phyloP scores from a whole-genome alignment of 371 early-diverging fungal genomes.

The Rhizopus delemar region DNA sequence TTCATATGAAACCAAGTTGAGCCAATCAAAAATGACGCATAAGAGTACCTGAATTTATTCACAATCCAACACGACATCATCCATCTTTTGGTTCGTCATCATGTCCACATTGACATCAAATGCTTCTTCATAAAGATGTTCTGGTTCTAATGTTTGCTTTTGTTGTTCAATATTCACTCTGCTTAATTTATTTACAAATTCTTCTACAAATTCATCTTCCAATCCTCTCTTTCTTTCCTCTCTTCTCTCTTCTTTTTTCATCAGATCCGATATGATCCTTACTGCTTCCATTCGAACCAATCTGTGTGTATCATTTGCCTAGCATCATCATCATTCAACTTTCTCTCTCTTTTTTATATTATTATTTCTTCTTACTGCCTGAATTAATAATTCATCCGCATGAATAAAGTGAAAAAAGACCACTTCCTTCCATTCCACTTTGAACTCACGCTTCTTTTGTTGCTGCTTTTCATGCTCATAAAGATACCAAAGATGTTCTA shows the following conservation, averaged over 20 bases:
- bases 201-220: slow-evolving; percentile 10
- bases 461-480: slow-evolving; percentile 34
- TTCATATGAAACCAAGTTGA: background rate
- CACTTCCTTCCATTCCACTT: slow-evolving; percentile 9
- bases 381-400: slow-evolving; percentile 51
- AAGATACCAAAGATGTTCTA: slow-evolving; percentile 54
- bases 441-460: slow-evolving; percentile 27
- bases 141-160: slow-evolving; percentile 33
- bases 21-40: background rate
- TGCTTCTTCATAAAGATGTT: slow-evolving; percentile 47
- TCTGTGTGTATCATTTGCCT: slow-evolving; percentile 35
- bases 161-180: slow-evolving; percentile 23
- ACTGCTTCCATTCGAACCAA: slow-evolving; percentile 39
- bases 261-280: slow-evolving; percentile 24
- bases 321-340: background rate
- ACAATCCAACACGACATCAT: slow-evolving; percentile 27
- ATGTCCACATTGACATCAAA: slow-evolving; percentile 41
- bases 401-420: slow-evolving; percentile 47
- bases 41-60: slow-evolving; percentile 5
- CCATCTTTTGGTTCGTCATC: slow-evolving; percentile 37
- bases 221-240: slow-evolving; percentile 6
- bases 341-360: background rate
- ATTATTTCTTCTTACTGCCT: slow-evolving; percentile 34
- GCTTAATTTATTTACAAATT: slow-evolving; percentile 23
- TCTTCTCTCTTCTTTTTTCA: background rate